Base-by-base conservation (phyloP, 1,139 yeast species). In the Scheffersomyces segobiensis region DNA sequence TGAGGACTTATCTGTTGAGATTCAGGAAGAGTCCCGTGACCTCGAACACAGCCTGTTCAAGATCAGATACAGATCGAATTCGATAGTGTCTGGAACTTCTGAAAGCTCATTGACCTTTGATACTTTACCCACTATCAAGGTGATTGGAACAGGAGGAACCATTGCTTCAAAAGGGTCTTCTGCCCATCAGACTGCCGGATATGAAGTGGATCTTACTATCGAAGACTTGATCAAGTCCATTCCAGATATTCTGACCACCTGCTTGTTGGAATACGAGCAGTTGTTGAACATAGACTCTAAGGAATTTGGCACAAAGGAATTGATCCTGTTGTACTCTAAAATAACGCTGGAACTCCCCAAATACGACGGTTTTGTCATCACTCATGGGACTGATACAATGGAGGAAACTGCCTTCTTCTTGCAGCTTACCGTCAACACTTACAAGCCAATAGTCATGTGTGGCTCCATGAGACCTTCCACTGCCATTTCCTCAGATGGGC, bases 401-500 rank as follows among this genome's bases (percentile, higher is more conserved):
- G 88, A 88, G 59, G 92, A 87, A 68, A 87, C 92, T 4, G 86
- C 91, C 0, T 87, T 87, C 65, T 87, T 87, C 68, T 73, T 87
- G 52, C 90, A 87, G 63, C 75, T 84, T 59, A 84, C 90, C 3
- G 73, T 87, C 48, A 80, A 83, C 58, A 78, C 86, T 48, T 77
- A 77, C 54, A 84, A 86, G 59, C 91, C 91, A 2, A 82, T 87
- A 55, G 91, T 87, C 4, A 73, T 87, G 69, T 87, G 90, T 59
- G 92, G 92, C 1, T 84, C 89, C 2, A 87, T 87, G 92, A 79
- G 92, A 65, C 92, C 92, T 1, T 84, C 88, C 8, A 85, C 90
- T 1, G 85, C 88, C 46, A 82, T 87, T 53, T 85, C 89, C 2
- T 86, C 89, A 6, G 92, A 87, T 67, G 91, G 91, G 1, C 88